These are phyloP conservation scores for Tulasnella sp. DNA, from an alignment of 768 basidiomycete species.

Conservation along the genomic window DNA sequence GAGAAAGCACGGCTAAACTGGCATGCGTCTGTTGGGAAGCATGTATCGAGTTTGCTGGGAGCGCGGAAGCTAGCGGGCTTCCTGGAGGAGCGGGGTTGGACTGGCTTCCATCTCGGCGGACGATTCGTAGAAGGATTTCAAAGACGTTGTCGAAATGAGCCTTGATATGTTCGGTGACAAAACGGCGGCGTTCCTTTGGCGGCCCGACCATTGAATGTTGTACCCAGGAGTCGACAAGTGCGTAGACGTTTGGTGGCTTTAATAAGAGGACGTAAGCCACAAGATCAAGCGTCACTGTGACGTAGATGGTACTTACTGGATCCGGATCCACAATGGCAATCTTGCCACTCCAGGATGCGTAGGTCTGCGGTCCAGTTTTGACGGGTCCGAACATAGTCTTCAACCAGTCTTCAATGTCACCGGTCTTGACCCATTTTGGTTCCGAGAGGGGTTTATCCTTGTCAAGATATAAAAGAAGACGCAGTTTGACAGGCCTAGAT, in stretches of 20 bases:
- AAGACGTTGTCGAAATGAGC: conserved; percentile 80
- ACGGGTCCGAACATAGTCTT: conserved; percentile 74
- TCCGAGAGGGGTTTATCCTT: conserved; percentile 87
- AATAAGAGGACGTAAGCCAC: conserved; percentile 33
- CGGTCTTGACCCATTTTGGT: conserved; percentile 95
- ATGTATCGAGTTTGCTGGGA: conserved; percentile 77
- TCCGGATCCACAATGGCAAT: conserved; percentile 92
- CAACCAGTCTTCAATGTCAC: conserved; percentile 93
- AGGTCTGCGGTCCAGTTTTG: conserved; percentile 35
- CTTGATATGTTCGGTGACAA: conserved; percentile 85
- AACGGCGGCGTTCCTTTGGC: conserved; percentile 77
- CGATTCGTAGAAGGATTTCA: conserved; percentile 89
- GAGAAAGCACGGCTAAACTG: conserved; percentile 87
- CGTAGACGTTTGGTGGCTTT: conserved; percentile 90
- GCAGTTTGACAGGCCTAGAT: conserved; percentile 47
- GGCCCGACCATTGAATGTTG: conserved; percentile 78
- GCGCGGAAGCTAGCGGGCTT: conserved; percentile 35
- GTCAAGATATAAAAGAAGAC: conserved; percentile 80
- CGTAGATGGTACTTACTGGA: conserved; percentile 60
- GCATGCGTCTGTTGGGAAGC: conserved; percentile 92
- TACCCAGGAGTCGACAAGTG: conserved; percentile 88
- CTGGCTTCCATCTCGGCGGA: conserved; percentile 75
- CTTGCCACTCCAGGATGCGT: conserved; percentile 81
- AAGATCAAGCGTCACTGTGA: not conserved
- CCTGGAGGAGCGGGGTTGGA: conserved; percentile 54